Percentiles rank a stretch among this genome's conserved stretches.
Evolutionary conservation across 306 rosid genomes (phyloP).

Genomic region (Rubus parviflorus): DNA sequence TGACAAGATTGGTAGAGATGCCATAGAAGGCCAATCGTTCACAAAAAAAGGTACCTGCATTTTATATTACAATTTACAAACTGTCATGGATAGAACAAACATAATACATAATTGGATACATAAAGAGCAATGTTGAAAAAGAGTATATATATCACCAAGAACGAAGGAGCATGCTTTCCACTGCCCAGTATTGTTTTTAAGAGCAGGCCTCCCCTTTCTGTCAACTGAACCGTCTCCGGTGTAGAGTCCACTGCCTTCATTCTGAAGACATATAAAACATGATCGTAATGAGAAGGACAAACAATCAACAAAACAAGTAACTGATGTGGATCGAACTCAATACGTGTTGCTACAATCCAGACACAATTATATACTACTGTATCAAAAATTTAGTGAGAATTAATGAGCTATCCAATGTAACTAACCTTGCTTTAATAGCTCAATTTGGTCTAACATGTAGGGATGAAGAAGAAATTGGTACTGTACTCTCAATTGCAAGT

Average conservation of each 20-base stretch:
- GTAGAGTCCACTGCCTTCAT: conserved; percentile 36
- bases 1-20: conserved; percentile 36
- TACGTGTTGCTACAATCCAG: neutral
- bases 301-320: neutral
- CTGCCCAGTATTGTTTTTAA: conserved; percentile 52
- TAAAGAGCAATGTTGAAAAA: neutral
- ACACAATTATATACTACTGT: neutral
- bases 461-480: too few species aligned
- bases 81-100: neutral
- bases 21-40: conserved; percentile 27
- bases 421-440: too few species aligned
- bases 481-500: too few species aligned
- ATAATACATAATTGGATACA: neutral
- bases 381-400: neutral
- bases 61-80: neutral
- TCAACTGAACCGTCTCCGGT: conserved; percentile 77
- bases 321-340: neutral
- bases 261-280: conserved; percentile 38
- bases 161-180: conserved; percentile 84
- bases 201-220: conserved; percentile 63
- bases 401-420: neutral
- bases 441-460: too few species aligned
- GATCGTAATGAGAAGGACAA: neutral
- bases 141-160: conserved; percentile 40
- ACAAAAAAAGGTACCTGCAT: conserved; percentile 26